A percentile compares a stretch with the other conserved stretches of the same genome.
Evolutionary conservation across 2,329 filamentous ascomycete species (phyloP).

Genomic region (Hypoxylon sp.): DNA sequence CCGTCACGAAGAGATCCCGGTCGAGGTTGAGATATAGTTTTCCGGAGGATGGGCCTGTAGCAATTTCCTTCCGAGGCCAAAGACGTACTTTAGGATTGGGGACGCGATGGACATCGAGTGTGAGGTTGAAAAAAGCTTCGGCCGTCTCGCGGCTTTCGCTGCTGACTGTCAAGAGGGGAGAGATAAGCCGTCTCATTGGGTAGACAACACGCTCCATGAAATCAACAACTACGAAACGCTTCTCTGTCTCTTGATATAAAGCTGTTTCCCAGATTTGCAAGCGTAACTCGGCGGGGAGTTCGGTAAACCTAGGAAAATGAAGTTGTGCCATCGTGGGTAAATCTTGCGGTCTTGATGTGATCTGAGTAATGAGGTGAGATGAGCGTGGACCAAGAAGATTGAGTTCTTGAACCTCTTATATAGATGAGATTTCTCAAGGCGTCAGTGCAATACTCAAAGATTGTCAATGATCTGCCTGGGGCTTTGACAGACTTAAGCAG

Average conservation of each 20-base stretch:
- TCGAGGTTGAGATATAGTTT: conserved; percentile 9
- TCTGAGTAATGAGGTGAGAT: conserved; percentile 5
- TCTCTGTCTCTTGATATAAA: conserved; percentile 17
- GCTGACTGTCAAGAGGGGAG: conserved; percentile 22
- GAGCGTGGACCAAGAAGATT: background rate
- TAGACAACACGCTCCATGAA: background rate
- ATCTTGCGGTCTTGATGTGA: conserved; percentile 1
- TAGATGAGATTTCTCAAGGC: background rate
- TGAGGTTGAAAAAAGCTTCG: conserved; percentile 27
- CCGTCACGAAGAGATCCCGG: conserved; percentile 13
- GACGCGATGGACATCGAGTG: conserved; percentile 8
- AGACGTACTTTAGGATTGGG: background rate
- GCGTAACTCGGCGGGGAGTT: conserved; percentile 29
- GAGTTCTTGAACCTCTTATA: background rate
- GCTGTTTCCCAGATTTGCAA: conserved; percentile 12
- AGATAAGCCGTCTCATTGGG: conserved; percentile 17
- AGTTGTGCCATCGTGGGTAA: conserved; percentile 25
- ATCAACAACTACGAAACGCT: conserved; percentile 15
- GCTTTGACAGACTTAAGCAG: background rate
- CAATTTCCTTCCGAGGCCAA: background rate
- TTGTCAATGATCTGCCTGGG: background rate
- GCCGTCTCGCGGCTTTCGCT: conserved; percentile 32
- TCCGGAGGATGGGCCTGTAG: conserved; percentile 1
- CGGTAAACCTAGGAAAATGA: conserved; percentile 18
- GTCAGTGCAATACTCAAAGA: background rate